phyloP scores from a whole-genome alignment of 83 land plant species.

The Picea abies region DNA sequence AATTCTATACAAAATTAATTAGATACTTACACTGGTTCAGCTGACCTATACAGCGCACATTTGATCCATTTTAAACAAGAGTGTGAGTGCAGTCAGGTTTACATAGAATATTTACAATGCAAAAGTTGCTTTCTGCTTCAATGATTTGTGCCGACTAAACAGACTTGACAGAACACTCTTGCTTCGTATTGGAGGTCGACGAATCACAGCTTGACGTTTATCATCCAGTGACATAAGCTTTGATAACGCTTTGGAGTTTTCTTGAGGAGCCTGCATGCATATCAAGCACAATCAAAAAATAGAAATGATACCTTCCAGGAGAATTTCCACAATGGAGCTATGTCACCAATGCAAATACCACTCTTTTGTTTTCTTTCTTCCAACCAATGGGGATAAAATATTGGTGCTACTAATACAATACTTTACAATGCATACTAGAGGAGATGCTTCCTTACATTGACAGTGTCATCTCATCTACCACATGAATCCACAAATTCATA shows the following conservation, averaged over 20 bases:
- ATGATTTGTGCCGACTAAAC: constrained; percentile 50
- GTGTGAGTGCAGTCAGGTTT: neutral
- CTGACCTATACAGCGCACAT: neutral
- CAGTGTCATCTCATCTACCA: neutral
- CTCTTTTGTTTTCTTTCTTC: neutral
- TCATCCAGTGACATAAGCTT: constrained; percentile 42
- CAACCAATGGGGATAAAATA: neutral
- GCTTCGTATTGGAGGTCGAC: constrained; percentile 41
- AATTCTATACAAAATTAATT: neutral
- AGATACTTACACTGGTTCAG: neutral
- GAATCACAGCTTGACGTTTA: constrained; percentile 14
- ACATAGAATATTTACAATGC: neutral
- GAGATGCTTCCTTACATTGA: neutral
- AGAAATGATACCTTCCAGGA: neutral
- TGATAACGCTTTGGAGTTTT: constrained; percentile 28
- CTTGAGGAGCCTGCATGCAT: constrained; percentile 34
- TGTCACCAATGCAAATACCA: neutral
- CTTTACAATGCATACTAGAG: neutral
- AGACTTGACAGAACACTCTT: constrained; percentile 56
- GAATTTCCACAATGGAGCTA: neutral
- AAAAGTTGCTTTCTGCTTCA: constrained; percentile 28
- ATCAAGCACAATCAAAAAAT: neutral
- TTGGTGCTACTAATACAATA: neutral
- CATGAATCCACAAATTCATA: neutral
- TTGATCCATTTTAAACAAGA: neutral